Base-by-base conservation (phyloP, 805 yeast genomes). In the Sugiyamaella floridensis region DNA sequence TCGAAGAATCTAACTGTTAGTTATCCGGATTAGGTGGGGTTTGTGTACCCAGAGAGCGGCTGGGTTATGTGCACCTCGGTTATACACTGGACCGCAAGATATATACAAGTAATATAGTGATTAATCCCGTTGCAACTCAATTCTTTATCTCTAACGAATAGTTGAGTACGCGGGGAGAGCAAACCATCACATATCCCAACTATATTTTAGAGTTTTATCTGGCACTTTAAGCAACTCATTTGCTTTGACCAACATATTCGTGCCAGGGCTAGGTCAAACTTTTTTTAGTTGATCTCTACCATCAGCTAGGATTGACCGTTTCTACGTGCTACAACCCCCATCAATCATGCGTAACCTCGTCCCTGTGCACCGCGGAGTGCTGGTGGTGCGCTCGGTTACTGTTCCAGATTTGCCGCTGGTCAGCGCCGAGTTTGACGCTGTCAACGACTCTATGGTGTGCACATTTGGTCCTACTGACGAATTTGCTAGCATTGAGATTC, bases 401-500 rank as follows among this genome's bases (percentile, higher is more conserved):
- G 83, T 77, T 48, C 92, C 92, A 0, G 90, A 84, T 60, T 68
- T 83, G 52, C 71, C 72, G n/a, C 70, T 82, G 6, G 60, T 74
- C 18, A 19, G 40, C 1, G 75, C 77, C 15, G 77, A 72, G 11
- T 87, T 88, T 61, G 96, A 89, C 64, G 77, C 86, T 0, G 78
- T 86, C 34, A 76, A 84, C 9, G 93, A 88, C 64, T 78, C 86
- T 51, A 73, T 89, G 40, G 81, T 93, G 0, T 77, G 81, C 57
- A 85, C 79, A 1, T 71, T 86, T 48, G 79, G 81, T 3, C 75
- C 80, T 16, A 69, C 76, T 55, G 73, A 53, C 34, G 86, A 81
- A 41, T 73, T 79, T 42, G 79, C 79, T 19, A 60, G 73, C 7
- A 65, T 84, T 48, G 96, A 88, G 67, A 85, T 86, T n/a, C 93